Evolutionary conservation across 352 stramenopile genomes (phyloP).

Genomic region (Globisporangium lucens): DNA sequence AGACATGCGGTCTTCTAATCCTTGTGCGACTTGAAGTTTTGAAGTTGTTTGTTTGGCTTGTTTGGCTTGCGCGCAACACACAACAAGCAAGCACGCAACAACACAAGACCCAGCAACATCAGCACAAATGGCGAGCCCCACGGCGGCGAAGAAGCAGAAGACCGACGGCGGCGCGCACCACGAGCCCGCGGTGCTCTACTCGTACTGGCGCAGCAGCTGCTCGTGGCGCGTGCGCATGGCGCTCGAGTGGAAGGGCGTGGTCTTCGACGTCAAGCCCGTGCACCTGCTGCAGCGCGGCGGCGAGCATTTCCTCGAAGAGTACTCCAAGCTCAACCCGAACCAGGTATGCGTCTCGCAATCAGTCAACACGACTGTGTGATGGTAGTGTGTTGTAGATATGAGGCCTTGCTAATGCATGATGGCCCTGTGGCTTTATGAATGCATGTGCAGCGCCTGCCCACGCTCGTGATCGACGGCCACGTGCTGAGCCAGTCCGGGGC

Average conservation of each 20-base stretch:
- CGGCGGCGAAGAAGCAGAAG: conserved; percentile 6
- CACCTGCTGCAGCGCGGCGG: conserved; percentile 59
- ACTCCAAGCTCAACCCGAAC: conserved; percentile 68
- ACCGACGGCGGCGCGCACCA: background rate
- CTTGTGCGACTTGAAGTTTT: background rate
- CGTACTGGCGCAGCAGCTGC: conserved; percentile 87
- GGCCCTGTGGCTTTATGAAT: background rate
- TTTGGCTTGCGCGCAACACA: background rate
- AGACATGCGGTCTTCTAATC: background rate
- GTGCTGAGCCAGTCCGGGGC: conserved; percentile 81
- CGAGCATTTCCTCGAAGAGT: conserved; percentile 54
- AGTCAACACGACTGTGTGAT: background rate
- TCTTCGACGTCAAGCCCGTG: conserved; percentile 76
- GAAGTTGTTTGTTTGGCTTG: background rate
- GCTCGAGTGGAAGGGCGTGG: conserved; percentile 82
- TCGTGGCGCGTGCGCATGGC: conserved; percentile 89
- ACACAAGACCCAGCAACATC: background rate
- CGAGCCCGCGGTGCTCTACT: conserved; percentile 58
- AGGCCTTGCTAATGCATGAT: too few species aligned
- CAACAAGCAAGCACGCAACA: conserved; percentile 1
- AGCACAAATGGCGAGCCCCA: conserved; percentile 7
- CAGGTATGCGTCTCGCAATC: conserved; percentile 26
- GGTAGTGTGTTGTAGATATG: background rate
- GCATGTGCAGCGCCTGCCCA: conserved; percentile 54
- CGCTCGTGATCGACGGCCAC: conserved; percentile 75